Percentiles rank a stretch among this genome's conserved stretches.
Evolutionary conservation across 148 eudicot species (phyloP).

Genomic region (Limonium bicolor): DNA sequence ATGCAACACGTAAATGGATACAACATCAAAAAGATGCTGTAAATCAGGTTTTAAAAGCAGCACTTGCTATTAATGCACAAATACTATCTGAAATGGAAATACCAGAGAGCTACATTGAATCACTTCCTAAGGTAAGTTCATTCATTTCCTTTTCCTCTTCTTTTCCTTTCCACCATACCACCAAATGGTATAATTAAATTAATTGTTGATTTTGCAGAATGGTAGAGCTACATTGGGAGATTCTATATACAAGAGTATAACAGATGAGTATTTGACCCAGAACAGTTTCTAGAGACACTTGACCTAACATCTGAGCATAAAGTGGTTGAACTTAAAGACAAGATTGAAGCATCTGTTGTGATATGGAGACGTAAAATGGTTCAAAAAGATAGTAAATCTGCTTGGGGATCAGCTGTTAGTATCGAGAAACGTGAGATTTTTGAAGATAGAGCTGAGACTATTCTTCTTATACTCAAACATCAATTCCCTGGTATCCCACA

Average conservation of each 20-base stretch:
- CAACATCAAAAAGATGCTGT: background rate
- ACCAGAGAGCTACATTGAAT: background rate
- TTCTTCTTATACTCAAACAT: slow-evolving; percentile 44
- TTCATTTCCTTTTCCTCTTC: background rate
- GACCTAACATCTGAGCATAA: slow-evolving; percentile 55
- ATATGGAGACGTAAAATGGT: slow-evolving; percentile 60
- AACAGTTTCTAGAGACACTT: slow-evolving; percentile 21
- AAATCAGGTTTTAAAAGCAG: background rate
- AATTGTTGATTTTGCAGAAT: slow-evolving; percentile 22
- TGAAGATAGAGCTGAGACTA: slow-evolving; percentile 59
- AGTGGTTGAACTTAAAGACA: slow-evolving; percentile 45
- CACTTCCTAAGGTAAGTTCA: background rate
- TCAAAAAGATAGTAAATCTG: slow-evolving; percentile 39
- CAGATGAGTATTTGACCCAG: slow-evolving; percentile 48
- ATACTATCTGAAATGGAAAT: background rate
- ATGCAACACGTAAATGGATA: background rate
- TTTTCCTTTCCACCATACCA: too few relatives aligned
- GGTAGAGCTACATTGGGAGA: slow-evolving; percentile 59
- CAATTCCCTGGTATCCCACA: slow-evolving; percentile 50
- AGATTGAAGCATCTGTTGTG: slow-evolving; percentile 55
- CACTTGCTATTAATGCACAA: background rate
- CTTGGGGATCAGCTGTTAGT: slow-evolving; percentile 49
- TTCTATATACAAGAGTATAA: slow-evolving; percentile 41
- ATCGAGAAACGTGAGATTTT: slow-evolving; percentile 46
- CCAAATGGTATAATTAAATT: background rate